A percentile compares a stretch with the other conserved stretches of the same genome.
These are phyloP conservation scores for Lactifluus pinguis DNA, from an alignment of 768 basidiomycete species.

Conservation along the genomic window DNA sequence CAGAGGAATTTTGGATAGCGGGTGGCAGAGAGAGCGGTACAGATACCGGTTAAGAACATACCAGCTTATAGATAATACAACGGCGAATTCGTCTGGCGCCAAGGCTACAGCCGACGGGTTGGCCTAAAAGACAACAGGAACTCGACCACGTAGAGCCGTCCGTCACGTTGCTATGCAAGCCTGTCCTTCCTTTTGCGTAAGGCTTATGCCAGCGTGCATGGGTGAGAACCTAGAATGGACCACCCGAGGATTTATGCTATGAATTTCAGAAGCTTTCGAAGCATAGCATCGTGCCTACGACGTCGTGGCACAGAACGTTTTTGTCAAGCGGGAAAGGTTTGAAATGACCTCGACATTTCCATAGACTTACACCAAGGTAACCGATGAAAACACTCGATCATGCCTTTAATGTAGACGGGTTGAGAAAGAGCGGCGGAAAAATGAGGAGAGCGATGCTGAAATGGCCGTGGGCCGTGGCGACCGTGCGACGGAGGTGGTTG, in stretches of 20 bases:
- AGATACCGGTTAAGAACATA: constrained; percentile 5
- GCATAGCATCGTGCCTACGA: constrained; percentile 13
- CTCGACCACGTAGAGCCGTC: constrained; percentile 17
- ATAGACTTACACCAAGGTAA: constrained; percentile 14
- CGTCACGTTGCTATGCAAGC: constrained; percentile 16
- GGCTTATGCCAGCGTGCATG: constrained; percentile 16
- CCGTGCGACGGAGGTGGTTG: background rate
- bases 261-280: constrained; percentile 14
- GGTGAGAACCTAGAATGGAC: constrained; percentile 10
- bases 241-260: constrained; percentile 16
- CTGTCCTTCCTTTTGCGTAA: constrained; percentile 15
- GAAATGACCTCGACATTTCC: constrained; percentile 12
- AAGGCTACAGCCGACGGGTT: background rate
- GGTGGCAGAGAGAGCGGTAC: constrained; percentile 1
- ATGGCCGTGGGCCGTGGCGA: constrained; percentile 1
- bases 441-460: constrained; percentile 5
- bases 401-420: constrained; percentile 16
- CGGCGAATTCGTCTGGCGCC: constrained; percentile 4
- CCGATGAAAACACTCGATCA: constrained; percentile 14
- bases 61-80: constrained; percentile 12
- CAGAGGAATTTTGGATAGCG: background rate
- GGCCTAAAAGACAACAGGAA: constrained; percentile 3
- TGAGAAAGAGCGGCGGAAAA: constrained; percentile 15
- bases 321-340: constrained; percentile 1
- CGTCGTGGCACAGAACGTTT: constrained; percentile 12